A percentile compares a stretch with the other conserved stretches of the same genome.
These are phyloP conservation scores for Globisporangium acanthophoron DNA, from an alignment of 352 stramenopile species.

Conservation along the genomic window DNA sequence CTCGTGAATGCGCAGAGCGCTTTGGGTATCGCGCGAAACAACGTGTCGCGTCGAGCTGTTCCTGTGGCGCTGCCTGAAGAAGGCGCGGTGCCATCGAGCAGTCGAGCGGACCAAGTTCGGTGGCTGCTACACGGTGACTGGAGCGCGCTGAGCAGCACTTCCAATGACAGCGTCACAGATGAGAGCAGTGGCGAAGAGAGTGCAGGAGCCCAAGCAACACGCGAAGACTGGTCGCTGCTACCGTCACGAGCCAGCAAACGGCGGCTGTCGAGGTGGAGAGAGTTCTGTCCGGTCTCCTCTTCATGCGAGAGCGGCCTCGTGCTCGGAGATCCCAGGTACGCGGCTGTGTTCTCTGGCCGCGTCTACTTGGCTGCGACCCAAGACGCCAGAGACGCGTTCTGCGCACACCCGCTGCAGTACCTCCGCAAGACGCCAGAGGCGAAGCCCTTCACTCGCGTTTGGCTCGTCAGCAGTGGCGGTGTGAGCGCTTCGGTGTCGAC, in stretches of 20 bases:
- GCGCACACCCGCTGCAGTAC: constrained; percentile 38
- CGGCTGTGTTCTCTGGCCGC: constrained; percentile 33
- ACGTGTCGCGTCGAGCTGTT: constrained; percentile 25
- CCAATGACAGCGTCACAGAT: background rate
- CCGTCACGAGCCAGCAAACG: constrained; percentile 8
- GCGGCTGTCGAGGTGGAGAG: constrained; percentile 43
- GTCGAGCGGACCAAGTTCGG: constrained; percentile 41
- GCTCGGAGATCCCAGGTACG: constrained; percentile 34
- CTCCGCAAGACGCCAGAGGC: constrained; percentile 23
- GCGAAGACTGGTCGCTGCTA: constrained; percentile 1
- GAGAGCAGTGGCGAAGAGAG: background rate
- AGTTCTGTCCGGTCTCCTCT: constrained; percentile 60
- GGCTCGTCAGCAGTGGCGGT: constrained; percentile 29
- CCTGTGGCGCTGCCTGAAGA: constrained; percentile 35
- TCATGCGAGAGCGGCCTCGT: constrained; percentile 16
- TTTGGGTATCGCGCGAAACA: constrained; percentile 36
- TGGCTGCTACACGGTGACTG: constrained; percentile 66
- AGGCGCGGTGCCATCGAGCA: constrained; percentile 12
- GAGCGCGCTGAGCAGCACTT: constrained; percentile 13
- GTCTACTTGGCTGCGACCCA: constrained; percentile 50
- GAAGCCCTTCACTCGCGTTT: constrained; percentile 23
- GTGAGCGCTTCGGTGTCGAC: background rate
- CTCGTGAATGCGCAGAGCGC: constrained; percentile 23
- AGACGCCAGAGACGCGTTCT: constrained; percentile 30
- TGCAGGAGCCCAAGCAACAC: background rate